Evolutionary conservation across 1,284 basidiomycete species (phyloP).

Genomic region (Tilletia horrida): DNA sequence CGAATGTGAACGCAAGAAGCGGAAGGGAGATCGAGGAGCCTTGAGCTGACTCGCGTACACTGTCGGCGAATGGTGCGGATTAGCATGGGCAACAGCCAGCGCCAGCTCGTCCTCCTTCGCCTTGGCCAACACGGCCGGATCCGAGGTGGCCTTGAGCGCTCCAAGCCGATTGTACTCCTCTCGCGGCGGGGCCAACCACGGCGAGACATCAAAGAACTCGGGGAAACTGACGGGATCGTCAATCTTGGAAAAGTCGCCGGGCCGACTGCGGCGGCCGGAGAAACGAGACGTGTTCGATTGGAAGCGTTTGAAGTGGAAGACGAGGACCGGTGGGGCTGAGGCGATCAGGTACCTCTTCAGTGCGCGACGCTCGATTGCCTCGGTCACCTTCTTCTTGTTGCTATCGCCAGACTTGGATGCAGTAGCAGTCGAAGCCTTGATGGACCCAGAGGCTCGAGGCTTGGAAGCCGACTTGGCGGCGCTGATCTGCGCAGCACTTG

Average conservation of each 20-base stretch:
- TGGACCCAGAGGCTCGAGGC: background rate
- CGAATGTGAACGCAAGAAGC: background rate
- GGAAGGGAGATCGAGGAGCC: background rate
- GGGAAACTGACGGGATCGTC: slow-evolving; percentile 86
- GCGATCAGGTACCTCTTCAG: slow-evolving; percentile 91
- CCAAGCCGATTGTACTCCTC: slow-evolving; percentile 64
- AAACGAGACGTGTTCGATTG: slow-evolving; percentile 65
- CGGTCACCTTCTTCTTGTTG: slow-evolving; percentile 19
- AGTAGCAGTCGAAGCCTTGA: background rate
- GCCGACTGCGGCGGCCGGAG: slow-evolving; percentile 53
- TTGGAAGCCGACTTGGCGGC: too few relatives aligned
- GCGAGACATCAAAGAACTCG: slow-evolving; percentile 74
- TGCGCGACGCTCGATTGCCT: slow-evolving; percentile 68
- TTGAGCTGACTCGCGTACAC: background rate
- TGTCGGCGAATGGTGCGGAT: background rate
- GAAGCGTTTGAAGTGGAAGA: slow-evolving; percentile 89
- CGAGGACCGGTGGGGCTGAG: slow-evolving; percentile 77
- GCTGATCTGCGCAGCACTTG: too few relatives aligned
- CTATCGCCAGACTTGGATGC: background rate
- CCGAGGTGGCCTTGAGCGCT: slow-evolving; percentile 54
- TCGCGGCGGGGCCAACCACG: slow-evolving; percentile 77
- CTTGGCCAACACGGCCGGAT: slow-evolving; percentile 29
- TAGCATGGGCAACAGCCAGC: too few relatives aligned
- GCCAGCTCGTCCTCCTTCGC: slow-evolving; percentile 19
- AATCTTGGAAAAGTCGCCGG: slow-evolving; percentile 67